Conservation (phyloP, 2,329 filamentous ascomycete genomes). For the Phyllosticta ampelicida region DNA sequence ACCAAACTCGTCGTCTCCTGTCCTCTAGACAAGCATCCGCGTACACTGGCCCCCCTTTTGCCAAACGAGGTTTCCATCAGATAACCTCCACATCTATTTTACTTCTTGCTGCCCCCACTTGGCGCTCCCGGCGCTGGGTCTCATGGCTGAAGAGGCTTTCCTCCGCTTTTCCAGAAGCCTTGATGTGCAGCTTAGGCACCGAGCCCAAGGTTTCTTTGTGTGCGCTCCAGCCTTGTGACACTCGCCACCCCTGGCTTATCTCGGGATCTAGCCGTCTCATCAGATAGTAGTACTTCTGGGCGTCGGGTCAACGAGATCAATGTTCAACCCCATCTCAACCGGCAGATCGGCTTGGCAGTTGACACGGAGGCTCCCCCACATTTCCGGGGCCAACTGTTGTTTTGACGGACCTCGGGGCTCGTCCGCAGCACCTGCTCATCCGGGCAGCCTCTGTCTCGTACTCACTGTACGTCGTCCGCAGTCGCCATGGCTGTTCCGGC, state of each 20-base stretch:
- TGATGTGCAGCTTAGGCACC: background rate
- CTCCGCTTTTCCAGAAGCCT: background rate
- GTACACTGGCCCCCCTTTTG: background rate
- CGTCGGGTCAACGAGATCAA: background rate
- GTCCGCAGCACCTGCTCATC: background rate
- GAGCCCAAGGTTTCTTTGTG: background rate
- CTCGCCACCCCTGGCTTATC: slow-evolving; percentile 1
- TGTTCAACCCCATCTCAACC: background rate
- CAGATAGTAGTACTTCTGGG: slow-evolving; percentile 5
- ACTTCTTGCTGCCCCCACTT: background rate
- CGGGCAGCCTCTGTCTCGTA: too few species aligned
- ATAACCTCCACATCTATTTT: background rate
- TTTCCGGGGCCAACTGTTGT: background rate
- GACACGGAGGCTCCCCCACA: background rate
- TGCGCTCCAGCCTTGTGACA: background rate
- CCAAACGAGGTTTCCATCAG: background rate
- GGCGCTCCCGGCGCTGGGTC: background rate
- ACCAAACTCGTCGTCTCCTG: too few species aligned
- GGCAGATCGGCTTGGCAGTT: background rate
- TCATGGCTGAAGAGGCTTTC: background rate
- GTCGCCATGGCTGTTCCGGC: background rate
- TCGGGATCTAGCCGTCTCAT: slow-evolving; percentile 8
- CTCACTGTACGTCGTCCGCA: background rate
- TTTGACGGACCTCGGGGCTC: background rate
- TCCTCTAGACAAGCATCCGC: background rate